These are phyloP conservation scores for Aspergillus persii DNA, from an alignment of 2,329 filamentous ascomycete genomes.

Conservation along the genomic window DNA sequence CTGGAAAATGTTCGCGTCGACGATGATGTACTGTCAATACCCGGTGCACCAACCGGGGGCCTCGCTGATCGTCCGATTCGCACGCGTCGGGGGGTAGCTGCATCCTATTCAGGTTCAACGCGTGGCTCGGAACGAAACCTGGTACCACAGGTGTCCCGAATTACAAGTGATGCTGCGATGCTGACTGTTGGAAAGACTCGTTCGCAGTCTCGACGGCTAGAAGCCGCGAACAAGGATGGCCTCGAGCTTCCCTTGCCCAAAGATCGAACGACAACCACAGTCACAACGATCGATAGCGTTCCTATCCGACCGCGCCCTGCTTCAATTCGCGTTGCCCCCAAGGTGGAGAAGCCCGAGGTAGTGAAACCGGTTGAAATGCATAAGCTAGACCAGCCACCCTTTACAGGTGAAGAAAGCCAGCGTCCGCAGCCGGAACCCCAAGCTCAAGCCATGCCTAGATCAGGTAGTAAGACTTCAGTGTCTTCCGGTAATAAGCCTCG, in stretches of 20 bases:
- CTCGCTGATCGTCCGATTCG: constrained; percentile 42
- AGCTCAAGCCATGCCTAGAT: constrained; percentile 19
- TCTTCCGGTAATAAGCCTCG: constrained; percentile 28
- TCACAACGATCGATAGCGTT: constrained; percentile 20
- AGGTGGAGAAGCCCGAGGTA: constrained; percentile 6
- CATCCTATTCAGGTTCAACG: constrained; percentile 33
- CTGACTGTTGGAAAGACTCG: constrained; percentile 43
- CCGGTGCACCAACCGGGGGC: constrained; percentile 27
- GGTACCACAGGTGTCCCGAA: constrained; percentile 28
- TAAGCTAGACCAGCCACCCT: not conserved
- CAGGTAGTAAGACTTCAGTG: constrained; percentile 28
- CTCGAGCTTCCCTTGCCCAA: constrained; percentile 10
- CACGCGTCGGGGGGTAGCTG: constrained; percentile 33
- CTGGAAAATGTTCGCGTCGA: constrained; percentile 20
- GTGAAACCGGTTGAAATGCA: not conserved
- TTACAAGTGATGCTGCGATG: constrained; percentile 30
- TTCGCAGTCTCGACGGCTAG: constrained; percentile 40
- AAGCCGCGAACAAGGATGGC: constrained; percentile 28
- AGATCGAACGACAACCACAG: constrained; percentile 24
- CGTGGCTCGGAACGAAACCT: constrained; percentile 30
- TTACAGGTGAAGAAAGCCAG: constrained; percentile 2
- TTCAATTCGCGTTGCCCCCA: constrained; percentile 9
- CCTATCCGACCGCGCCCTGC: constrained; percentile 11
- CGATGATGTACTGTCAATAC: constrained; percentile 7
- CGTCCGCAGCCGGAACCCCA: constrained; percentile 14